Evolutionary conservation across 352 stramenopile species (phyloP), one percentile per base, ranked within the genome.

Genomic region (Phytophthora gonapodyides): DNA sequence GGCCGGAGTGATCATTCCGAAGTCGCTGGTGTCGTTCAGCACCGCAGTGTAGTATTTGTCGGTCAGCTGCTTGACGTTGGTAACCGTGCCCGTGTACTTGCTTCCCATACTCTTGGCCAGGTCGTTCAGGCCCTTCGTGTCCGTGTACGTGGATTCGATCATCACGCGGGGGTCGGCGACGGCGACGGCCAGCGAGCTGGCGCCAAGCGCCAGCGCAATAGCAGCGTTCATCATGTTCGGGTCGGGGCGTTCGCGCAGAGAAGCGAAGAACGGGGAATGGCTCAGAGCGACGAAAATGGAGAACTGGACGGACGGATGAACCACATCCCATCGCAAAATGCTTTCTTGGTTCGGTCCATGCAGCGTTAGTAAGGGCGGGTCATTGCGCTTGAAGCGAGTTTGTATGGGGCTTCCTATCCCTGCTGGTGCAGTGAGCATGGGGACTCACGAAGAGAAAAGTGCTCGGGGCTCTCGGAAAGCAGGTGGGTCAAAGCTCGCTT

Each of bases 241-340:
- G 21, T 19, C 33, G 21, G 24, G 45, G 41, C 31, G 35, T 41
- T 35, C 30, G 34, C 31, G 37, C 11, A 21, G 17, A 35, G 24
- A 55, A 57, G 21, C 31, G 40, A 59, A 30, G 48, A 69, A 68
- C 30, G 51, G 19, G 50, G 43, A 52, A 52, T 60, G 52, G n/a
- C 33, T 7, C 41, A 36, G 31, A 7, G 46, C 3, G 24, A 27
- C 58, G 45, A 43, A 58, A 52, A 30, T 42, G 15, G 51, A 67
- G 50, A 24, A 50, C 40, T 57, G 44, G 52, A 51, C n/a, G 44
- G 52, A 38, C 52, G 31, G 21, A 61, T 41, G 21, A 60, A 58
- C 60, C 38, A 58, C 60, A 68, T 44, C 53, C 60, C 60, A 68
- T 68, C 60, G 37, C 60, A 68, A 68, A 67, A 44, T 42, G 30